Conservation (phyloP, 176 grass and related monocot species). For the Oropetium thomaeum region DNA sequence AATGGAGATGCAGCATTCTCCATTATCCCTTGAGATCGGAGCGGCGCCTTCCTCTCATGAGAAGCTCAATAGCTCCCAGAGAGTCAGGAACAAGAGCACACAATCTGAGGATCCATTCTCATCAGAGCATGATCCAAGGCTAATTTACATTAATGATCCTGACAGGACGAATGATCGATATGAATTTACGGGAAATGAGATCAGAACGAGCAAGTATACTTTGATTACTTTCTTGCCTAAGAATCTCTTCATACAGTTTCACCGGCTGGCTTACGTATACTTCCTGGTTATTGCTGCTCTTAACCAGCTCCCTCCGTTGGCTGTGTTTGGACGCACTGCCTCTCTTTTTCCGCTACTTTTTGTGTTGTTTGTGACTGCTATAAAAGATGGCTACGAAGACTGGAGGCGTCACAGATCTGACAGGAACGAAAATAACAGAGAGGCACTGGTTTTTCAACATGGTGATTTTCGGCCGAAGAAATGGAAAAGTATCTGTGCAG, state of each 20-base stretch:
- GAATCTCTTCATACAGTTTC: slow-evolving; percentile 99
- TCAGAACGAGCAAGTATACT: slow-evolving; percentile 98
- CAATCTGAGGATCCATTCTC: slow-evolving; percentile 76
- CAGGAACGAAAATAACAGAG: slow-evolving; percentile 93
- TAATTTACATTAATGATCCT: slow-evolving; percentile 89
- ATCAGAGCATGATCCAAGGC: slow-evolving; percentile 72
- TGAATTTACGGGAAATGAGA: slow-evolving; percentile 97
- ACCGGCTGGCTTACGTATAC: slow-evolving; percentile 91
- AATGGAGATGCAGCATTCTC: slow-evolving; percentile 73
- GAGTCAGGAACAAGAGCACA: slow-evolving; percentile 60
- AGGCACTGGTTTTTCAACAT: slow-evolving; percentile 82
- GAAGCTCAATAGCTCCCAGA: slow-evolving; percentile 56
- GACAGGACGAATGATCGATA: slow-evolving; percentile 88
- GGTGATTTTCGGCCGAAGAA: slow-evolving; percentile 77
- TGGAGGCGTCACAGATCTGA: slow-evolving; percentile 96
- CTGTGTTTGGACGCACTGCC: slow-evolving; percentile 97
- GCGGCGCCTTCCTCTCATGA: slow-evolving; percentile 53
- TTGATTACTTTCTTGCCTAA: slow-evolving; percentile 95
- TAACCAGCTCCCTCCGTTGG: slow-evolving; percentile 97
- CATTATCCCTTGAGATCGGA: slow-evolving; percentile 61
- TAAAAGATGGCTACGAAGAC: slow-evolving; percentile 99
- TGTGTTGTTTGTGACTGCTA: slow-evolving; percentile 96
- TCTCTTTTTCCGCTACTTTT: slow-evolving; percentile 95
- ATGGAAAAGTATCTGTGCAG: slow-evolving; percentile 95
- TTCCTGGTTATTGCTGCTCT: slow-evolving; percentile 98